A percentile compares a stretch with the other conserved stretches of the same genome.
Evolutionary conservation across 768 basidiomycete species (phyloP).

Genomic region (Boletellus ananiceps): DNA sequence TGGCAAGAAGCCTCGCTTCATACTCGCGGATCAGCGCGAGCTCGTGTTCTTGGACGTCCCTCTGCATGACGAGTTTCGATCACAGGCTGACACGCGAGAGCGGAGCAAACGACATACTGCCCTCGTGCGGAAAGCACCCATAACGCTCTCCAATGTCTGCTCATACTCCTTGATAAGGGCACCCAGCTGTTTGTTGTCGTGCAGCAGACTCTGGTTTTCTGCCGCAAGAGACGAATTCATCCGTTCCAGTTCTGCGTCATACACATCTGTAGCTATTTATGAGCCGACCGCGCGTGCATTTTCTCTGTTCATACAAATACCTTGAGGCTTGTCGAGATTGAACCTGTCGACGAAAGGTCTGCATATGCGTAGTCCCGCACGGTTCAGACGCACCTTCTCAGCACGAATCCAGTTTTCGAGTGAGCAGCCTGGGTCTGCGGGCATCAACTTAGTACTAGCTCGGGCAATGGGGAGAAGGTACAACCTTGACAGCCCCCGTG

Average conservation of each 20-base stretch:
- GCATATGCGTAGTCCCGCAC: neutral
- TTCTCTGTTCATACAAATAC: constrained; percentile 33
- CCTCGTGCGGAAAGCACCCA: constrained; percentile 85
- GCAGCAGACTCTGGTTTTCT: constrained; percentile 81
- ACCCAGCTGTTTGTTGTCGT: constrained; percentile 96
- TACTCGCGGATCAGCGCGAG: constrained; percentile 87
- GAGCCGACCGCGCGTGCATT: neutral
- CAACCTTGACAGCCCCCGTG: constrained; percentile 77
- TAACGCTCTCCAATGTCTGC: constrained; percentile 89
- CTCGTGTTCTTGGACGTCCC: constrained; percentile 91
- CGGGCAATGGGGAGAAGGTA: constrained; percentile 3
- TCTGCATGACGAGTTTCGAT: constrained; percentile 40
- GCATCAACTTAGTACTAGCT: neutral
- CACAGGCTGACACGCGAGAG: neutral
- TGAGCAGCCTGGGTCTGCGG: constrained; percentile 80
- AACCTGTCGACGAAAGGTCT: constrained; percentile 41
- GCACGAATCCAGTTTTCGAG: constrained; percentile 86
- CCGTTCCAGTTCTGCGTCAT: constrained; percentile 82
- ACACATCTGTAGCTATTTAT: constrained; percentile 59
- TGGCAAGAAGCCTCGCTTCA: constrained; percentile 74
- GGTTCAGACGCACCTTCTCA: constrained; percentile 57
- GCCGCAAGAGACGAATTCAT: constrained; percentile 75
- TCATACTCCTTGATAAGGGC: constrained; percentile 93
- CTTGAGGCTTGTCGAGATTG: constrained; percentile 85
- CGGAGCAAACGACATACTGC: constrained; percentile 59